Evolutionary conservation across 768 basidiomycete genomes (phyloP), one percentile per base, ranked within the genome.

Genomic region (Boletus huronensis): DNA sequence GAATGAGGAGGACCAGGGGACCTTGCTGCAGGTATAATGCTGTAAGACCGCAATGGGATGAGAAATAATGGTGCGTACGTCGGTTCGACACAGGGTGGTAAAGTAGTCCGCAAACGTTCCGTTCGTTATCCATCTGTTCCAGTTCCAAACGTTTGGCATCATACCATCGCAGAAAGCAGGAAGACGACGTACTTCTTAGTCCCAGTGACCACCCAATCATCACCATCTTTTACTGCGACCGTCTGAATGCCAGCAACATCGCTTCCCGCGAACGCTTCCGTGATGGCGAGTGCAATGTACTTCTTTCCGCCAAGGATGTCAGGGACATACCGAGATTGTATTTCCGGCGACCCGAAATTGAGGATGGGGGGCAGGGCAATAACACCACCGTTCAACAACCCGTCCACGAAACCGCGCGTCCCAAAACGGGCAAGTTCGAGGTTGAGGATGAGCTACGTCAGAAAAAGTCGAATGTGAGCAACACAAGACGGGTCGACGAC

Each of bases 191-290:
- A 88, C 90, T 96, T 96, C 72, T 98, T 98, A 6, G 93, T 94
- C 17, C 96, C 96, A 39, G 86, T 91, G 58, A 98, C 85, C 13
- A 93, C 79, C 87, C 89, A 96, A 39, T 85, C 74, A 60, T 90
- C 84, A 1, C 93, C 95, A 63, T 96, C 93, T 53, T 83, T 83
- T 52, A 82, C 81, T 1, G 95, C 95, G 1, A 85, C 88, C 53
- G 88, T 98, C 77, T 83, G 93, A 34, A 95, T 63, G 3, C 94
- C 93, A 47, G 82, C 72, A 3, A 93, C 91, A 60, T 93, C 90
- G 61, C 88, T 90, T 17, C 90, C 90, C 3, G 93, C 95, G 60
- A 95, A 96, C 0, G 95, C 92, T 72, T 98, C 96, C 43, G 85
- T 88, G 64, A 98, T 92, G 9, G 96, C 96, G 32, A 98, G 77